Evolutionary conservation across 495 filamentous ascomycete species (phyloP), one percentile per base, ranked within the genome.

Genomic region (Lindgomyces ingoldianus): DNA sequence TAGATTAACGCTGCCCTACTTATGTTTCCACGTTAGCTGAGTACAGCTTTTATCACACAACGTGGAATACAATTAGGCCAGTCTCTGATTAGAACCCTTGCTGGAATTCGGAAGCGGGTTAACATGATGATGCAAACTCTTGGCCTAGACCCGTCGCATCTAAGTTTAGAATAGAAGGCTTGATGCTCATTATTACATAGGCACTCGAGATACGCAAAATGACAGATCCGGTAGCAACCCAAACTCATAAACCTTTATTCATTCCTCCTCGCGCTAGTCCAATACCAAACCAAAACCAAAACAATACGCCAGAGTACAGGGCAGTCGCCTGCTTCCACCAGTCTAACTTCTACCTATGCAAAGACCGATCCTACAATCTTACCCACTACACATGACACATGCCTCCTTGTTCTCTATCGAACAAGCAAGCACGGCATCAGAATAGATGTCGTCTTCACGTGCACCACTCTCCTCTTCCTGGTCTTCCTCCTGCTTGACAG

Each of bases 321-420:
- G 19, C 25, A 52, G 33, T 39, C 33, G 33, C 33, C 33, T 14
- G 33, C 33, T 39, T 29, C 2, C 21, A 16, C 21, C 11, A 12
- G 22, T 53, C 45, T 51, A 51, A 18, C 36, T 22, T 51, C 25
- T 29, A 61, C 33, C 33, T 47, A 22, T 8, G 18, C 44, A 47
- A 6, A 47, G 8, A 22, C 44, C n/a, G n/a, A n/a, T 9, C 6
- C 25, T 10, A 52, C 9, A 14, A 4, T 18, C 52, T 67, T 78
- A 91, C 72, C 90, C 90, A 78, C 89, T 91, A 85, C 91, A 96
- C 91, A 96, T 96, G 0, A 93, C 67, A 75, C 91, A 96, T 21
- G 83, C 81, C 74, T 96, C 91, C 71, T 86, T 88, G 81, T 96
- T 93, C 77, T 96, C 89, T 72, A 96, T 96, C 79, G 90, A 89